These are phyloP conservation scores for Lepiota brunneoincarnata DNA, from an alignment of 768 basidiomycete species.

Conservation along the genomic window DNA sequence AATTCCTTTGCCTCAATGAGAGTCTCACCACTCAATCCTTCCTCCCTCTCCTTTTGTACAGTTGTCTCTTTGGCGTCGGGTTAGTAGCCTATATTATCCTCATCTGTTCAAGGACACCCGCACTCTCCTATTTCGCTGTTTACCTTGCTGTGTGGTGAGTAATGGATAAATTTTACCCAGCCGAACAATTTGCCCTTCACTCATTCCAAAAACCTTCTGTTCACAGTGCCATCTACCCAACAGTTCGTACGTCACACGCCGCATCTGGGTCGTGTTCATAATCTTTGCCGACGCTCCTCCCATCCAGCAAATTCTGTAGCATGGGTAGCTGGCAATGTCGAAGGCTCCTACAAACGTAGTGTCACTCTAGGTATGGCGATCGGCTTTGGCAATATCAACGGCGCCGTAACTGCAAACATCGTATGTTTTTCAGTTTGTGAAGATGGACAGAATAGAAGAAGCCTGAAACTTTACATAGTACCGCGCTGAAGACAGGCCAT, in stretches of 20 bases:
- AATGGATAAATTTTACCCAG: neutral
- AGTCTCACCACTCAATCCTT: neutral
- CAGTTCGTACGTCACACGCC: constrained; percentile 37
- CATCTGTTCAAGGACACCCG: constrained; percentile 54
- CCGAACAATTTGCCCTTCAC: neutral
- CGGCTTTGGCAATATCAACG: constrained; percentile 67
- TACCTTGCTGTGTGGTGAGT: constrained; percentile 70
- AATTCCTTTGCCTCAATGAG: neutral
- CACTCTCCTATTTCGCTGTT: constrained; percentile 69
- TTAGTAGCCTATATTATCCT: constrained; percentile 66
- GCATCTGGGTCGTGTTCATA: neutral
- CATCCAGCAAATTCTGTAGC: constrained; percentile 31
- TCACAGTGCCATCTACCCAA: constrained; percentile 47
- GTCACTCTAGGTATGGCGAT: constrained; percentile 71
- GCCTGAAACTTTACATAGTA: constrained; percentile 41
- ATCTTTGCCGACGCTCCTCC: neutral
- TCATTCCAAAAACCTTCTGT: neutral
- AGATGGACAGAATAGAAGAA: neutral
- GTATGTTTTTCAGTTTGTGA: constrained; percentile 34
- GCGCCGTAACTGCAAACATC: constrained; percentile 64
- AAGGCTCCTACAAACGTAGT: constrained; percentile 73
- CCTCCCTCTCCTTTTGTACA: constrained; percentile 4
- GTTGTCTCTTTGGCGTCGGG: constrained; percentile 27
- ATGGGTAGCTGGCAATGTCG: constrained; percentile 72
- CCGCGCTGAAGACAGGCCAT: constrained; percentile 59